phyloP scores from a whole-genome alignment of 1,284 basidiomycete species.

The Erythrobasidium hasegawianum region DNA sequence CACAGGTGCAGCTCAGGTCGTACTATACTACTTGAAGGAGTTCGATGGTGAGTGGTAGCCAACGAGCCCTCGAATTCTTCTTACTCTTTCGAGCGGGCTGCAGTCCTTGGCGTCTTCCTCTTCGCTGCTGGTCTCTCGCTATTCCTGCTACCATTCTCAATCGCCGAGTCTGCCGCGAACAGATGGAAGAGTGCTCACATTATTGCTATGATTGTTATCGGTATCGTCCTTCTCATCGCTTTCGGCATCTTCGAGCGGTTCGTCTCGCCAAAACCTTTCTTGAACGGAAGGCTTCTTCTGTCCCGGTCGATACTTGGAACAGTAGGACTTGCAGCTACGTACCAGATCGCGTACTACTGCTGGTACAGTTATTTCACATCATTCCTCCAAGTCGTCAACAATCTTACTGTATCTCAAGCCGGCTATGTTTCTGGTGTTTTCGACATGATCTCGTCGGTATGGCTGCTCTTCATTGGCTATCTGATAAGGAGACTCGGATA shows the following conservation, averaged over 20 bases:
- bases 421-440: slow-evolving; percentile 14
- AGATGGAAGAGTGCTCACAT: slow-evolving; percentile 23
- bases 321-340: slow-evolving; percentile 3
- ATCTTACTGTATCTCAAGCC: slow-evolving; percentile 19
- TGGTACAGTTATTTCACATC: slow-evolving; percentile 26
- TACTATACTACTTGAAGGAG: slow-evolving; percentile 20
- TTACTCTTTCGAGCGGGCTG: not conserved
- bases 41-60: slow-evolving; percentile 26
- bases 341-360: slow-evolving; percentile 26
- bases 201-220: slow-evolving; percentile 33
- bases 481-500: slow-evolving; percentile 8
- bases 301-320: slow-evolving; percentile 18
- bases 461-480: slow-evolving; percentile 15
- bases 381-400: slow-evolving; percentile 27
- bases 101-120: slow-evolving; percentile 20
- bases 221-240: slow-evolving; percentile 14
- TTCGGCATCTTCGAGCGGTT: slow-evolving; percentile 27
- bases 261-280: slow-evolving; percentile 17
- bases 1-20: not conserved
- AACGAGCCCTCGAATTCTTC: not conserved
- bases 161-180: slow-evolving; percentile 31
- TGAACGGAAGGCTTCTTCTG: slow-evolving; percentile 9
- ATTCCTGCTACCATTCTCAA: slow-evolving; percentile 27
- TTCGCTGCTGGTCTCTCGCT: slow-evolving; percentile 24
- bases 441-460: slow-evolving; percentile 15